phyloP scores from a whole-genome alignment of 495 filamentous ascomycete genomes.

The Letharia lupina region DNA sequence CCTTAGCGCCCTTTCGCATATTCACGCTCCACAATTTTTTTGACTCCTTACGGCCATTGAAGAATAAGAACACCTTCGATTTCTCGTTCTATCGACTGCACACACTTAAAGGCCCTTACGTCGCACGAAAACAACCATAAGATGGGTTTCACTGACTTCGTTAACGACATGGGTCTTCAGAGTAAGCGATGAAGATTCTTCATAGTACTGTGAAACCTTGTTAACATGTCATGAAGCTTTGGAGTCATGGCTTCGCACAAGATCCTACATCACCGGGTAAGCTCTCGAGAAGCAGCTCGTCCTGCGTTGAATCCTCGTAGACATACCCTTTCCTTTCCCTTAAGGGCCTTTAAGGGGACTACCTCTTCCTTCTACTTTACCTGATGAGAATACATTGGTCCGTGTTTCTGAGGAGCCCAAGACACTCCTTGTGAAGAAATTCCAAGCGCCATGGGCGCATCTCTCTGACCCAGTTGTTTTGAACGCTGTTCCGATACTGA shows the following conservation, averaged over 20 bases:
- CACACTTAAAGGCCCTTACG: background rate
- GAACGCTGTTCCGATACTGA: background rate
- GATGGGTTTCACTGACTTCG: constrained; percentile 96
- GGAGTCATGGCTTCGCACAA: constrained; percentile 80
- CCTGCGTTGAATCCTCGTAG: constrained; percentile 8
- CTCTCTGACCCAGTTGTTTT: constrained; percentile 54
- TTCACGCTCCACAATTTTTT: constrained; percentile 2
- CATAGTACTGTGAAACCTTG: constrained; percentile 21
- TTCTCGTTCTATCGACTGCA: no score
- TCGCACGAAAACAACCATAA: constrained; percentile 25
- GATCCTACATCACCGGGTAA: constrained; percentile 93
- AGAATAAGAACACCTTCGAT: background rate
- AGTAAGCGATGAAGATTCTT: constrained; percentile 46
- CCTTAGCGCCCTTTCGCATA: background rate
- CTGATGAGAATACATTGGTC: constrained; percentile 95
- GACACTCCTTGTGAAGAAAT: constrained; percentile 85
- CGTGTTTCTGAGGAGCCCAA: constrained; percentile 99
- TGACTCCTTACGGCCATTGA: background rate
- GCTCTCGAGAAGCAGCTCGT: constrained; percentile 24
- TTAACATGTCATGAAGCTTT: constrained; percentile 58
- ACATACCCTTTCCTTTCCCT: background rate
- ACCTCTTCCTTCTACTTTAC: constrained; percentile 30
- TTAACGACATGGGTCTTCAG: constrained; percentile 76
- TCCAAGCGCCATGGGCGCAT: constrained; percentile 66
- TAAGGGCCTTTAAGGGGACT: background rate